These are phyloP conservation scores for Ailanthus altissimus DNA, from an alignment of 345 rosid genomes.

Conservation along the genomic window DNA sequence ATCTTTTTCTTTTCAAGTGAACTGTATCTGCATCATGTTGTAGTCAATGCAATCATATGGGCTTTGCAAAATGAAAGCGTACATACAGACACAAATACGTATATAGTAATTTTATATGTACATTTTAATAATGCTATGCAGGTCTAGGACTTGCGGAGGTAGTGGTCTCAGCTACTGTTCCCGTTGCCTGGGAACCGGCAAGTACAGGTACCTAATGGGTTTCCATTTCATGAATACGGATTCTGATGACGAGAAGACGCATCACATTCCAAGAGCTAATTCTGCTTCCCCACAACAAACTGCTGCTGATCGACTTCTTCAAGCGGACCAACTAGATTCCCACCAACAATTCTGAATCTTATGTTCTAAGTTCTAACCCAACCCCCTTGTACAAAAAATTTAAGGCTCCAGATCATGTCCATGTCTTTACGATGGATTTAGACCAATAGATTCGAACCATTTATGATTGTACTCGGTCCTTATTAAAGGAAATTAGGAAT, in stretches of 20 bases:
- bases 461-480: background rate
- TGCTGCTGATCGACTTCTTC: background rate
- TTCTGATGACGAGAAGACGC: conserved; percentile 7
- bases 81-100: too few relatives aligned
- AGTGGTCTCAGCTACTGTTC: conserved; percentile 37
- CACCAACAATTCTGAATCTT: background rate
- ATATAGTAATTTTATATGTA: too few relatives aligned
- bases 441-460: too few relatives aligned
- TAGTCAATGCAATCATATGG: too few relatives aligned
- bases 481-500: too few relatives aligned
- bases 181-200: conserved; percentile 78
- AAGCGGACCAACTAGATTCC: background rate
- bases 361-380: too few relatives aligned
- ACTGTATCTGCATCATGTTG: too few relatives aligned
- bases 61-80: too few relatives aligned
- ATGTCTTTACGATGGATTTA: background rate
- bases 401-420: background rate
- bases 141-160: background rate
- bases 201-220: conserved; percentile 61
- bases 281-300: background rate
- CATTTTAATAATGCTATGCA: too few relatives aligned
- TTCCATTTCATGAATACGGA: conserved; percentile 57
- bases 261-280: background rate
- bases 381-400: background rate
- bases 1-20: too few relatives aligned